Evolutionary conservation across 2,329 filamentous ascomycete species (phyloP), one percentile per base, ranked within the genome.

Genomic region (Alternaria gaisen): DNA sequence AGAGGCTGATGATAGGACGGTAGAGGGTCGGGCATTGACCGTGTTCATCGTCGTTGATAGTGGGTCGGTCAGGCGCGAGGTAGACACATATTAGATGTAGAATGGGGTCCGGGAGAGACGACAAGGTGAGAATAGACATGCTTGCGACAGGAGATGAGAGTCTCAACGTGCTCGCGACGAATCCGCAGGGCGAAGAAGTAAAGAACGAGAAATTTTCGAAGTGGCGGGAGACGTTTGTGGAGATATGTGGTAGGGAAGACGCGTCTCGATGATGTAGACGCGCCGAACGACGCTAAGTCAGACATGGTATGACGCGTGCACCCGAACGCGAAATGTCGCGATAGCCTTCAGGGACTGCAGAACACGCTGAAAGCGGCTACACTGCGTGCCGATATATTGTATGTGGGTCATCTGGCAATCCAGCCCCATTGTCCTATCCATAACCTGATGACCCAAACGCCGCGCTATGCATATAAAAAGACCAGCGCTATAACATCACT

Each of bases 401-500:
- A 10, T n/a, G 34, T 50, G 32, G 14, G 20, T n/a, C 26, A 18
- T 41, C n/a, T 40, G 8, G n/a, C 34, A n/a, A 7, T 16, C 20
- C 5, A 26, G 28, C 16, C 5, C 26, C 40, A 26, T 24, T 53
- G 40, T 26, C 16, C 8, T 44, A 22, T 12, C n/a, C 32, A 20
- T 44, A 9, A 36, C 18, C 47, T 22, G 30, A 56, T 43, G 22
- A 14, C 47, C 58, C 41, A 52, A 65, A 70, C 70, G 60, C 70
- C 70, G 26, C 62, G 70, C 68, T 71, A 70, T 70, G 67, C 66
- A 57, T 22, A n/a, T 10, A 30, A 36, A 52, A 43, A 42, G 18
- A 42, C 34, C 24, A 5, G 26, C 26, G 18, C n/a, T 32, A 20
- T 32, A 5, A 22, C 42, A 0, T 36, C 22, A 6, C 24, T 41